These are phyloP conservation scores for Sporothrix curviconia DNA, from an alignment of 2,329 filamentous ascomycete species.

Conservation along the genomic window DNA sequence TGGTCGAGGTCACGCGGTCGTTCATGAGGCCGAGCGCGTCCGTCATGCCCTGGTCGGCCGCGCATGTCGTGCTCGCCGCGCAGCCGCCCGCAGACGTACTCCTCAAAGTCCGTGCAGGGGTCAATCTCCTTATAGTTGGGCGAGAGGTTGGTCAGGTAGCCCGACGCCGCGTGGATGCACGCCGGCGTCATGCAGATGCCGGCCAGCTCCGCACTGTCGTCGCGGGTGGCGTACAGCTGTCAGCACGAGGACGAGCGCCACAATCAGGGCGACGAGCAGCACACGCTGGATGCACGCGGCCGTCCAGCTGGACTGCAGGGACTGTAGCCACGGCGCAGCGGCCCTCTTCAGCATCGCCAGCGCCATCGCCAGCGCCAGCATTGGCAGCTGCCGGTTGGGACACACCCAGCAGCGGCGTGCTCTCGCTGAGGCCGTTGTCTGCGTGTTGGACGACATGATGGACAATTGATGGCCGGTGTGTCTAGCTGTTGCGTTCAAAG, in stretches of 20 bases:
- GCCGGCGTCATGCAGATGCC: constrained; percentile 49
- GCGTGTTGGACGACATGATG: too few species aligned
- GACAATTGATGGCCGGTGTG: too few species aligned
- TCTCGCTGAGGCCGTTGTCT: constrained; percentile 2
- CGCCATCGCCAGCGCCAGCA: not conserved
- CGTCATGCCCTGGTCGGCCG: constrained; percentile 52
- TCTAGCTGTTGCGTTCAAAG: too few species aligned
- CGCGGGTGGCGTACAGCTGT: constrained; percentile 6
- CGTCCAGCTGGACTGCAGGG: not conserved
- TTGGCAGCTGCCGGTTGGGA: not conserved
- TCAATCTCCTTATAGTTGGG: constrained; percentile 55
- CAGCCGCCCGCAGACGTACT: constrained; percentile 63
- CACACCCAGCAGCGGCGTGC: constrained; percentile 6
- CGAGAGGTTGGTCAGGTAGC: constrained; percentile 55
- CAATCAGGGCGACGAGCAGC: not conserved
- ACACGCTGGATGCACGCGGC: constrained; percentile 2
- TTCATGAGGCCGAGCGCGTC: constrained; percentile 56
- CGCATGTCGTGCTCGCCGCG: constrained; percentile 57
- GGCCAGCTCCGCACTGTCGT: constrained; percentile 5
- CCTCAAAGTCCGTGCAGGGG: constrained; percentile 63
- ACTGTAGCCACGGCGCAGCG: constrained; percentile 4
- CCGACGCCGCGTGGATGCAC: constrained; percentile 57
- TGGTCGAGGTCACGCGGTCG: constrained; percentile 51
- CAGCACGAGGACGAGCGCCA: constrained; percentile 5
- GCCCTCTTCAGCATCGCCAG: not conserved